These are phyloP conservation scores for Wickerhamomyces canadensis DNA, from an alignment of 805 yeast genomes.

Conservation along the genomic window DNA sequence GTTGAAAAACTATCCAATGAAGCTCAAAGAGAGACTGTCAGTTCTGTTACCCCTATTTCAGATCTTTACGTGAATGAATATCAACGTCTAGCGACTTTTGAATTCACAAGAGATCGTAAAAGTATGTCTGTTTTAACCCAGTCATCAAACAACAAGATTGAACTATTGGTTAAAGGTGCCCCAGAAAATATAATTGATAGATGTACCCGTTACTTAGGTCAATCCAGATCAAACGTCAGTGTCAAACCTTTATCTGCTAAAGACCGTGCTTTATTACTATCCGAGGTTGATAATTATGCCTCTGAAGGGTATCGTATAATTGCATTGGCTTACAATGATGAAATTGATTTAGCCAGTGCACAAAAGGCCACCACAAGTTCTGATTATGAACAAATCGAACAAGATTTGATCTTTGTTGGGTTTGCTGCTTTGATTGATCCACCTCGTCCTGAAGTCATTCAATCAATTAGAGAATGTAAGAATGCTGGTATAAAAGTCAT, in stretches of 20 bases:
- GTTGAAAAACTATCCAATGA: constrained; percentile 25
- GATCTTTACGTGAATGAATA: constrained; percentile 20
- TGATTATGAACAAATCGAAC: constrained; percentile 31
- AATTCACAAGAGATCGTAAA: constrained; percentile 43
- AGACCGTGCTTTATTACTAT: constrained; percentile 28
- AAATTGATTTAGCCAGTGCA: constrained; percentile 26
- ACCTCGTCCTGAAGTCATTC: constrained; percentile 33
- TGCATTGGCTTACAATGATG: constrained; percentile 34
- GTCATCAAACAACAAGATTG: constrained; percentile 17
- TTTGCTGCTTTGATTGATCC: constrained; percentile 40
- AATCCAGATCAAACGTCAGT: constrained; percentile 16
- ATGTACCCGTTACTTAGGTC: constrained; percentile 34
- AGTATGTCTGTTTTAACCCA: constrained; percentile 46
- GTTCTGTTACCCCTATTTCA: constrained; percentile 23
- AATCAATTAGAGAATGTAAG: constrained; percentile 30
- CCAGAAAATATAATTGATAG: constrained; percentile 43
- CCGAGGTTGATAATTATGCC: constrained; percentile 34
- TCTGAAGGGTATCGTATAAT: constrained; percentile 24
- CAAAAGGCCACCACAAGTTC: constrained; percentile 25
- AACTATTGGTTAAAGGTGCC: constrained; percentile 47
- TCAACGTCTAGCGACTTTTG: constrained; percentile 35
- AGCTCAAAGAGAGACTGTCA: constrained; percentile 29
- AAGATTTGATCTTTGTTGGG: constrained; percentile 31
- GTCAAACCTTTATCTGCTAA: constrained; percentile 26
- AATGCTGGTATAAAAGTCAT: constrained; percentile 39